A percentile compares a stretch with the other conserved stretches of the same genome.
phyloP scores from a whole-genome alignment of 225 moss, liverwort and hornwort species.

The Marchantia paleacea region DNA sequence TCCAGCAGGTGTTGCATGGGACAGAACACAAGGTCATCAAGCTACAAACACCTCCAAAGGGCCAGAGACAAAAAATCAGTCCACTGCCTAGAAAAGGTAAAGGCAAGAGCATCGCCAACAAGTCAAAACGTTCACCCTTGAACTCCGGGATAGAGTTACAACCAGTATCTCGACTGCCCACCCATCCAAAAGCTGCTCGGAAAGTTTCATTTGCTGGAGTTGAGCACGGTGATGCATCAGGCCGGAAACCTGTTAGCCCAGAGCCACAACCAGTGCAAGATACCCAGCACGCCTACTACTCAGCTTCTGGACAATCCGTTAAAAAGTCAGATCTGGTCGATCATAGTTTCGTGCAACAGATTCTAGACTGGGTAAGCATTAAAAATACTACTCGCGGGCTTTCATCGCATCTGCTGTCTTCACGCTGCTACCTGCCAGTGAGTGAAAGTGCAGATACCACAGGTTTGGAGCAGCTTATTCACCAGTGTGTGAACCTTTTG shows the following conservation, averaged over 20 bases:
- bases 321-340: conserved; percentile 5
- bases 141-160: conserved; percentile 44
- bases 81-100: conserved; percentile 27
- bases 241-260: background rate
- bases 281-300: background rate
- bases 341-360: conserved; percentile 18
- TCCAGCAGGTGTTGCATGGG: conserved; percentile 20
- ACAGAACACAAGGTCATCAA: conserved; percentile 19
- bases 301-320: background rate
- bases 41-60: conserved; percentile 18
- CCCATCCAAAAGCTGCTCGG: conserved; percentile 19
- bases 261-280: background rate
- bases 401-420: conserved; percentile 61
- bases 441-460: conserved; percentile 16
- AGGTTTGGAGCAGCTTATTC: conserved; percentile 35
- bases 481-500: conserved; percentile 57
- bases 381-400: conserved; percentile 23
- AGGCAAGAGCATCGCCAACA: conserved; percentile 2
- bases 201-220: conserved; percentile 21
- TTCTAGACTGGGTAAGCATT: conserved; percentile 7
- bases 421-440: conserved; percentile 47
- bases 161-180: conserved; percentile 50
- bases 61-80: conserved; percentile 20
- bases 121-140: conserved; percentile 33
- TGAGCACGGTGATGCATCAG: conserved; percentile 17